A percentile compares a stretch with the other conserved stretches of the same genome.
phyloP scores from a whole-genome alignment of 192 early-diverging fungal genomes.

The Coemansia sp. region DNA sequence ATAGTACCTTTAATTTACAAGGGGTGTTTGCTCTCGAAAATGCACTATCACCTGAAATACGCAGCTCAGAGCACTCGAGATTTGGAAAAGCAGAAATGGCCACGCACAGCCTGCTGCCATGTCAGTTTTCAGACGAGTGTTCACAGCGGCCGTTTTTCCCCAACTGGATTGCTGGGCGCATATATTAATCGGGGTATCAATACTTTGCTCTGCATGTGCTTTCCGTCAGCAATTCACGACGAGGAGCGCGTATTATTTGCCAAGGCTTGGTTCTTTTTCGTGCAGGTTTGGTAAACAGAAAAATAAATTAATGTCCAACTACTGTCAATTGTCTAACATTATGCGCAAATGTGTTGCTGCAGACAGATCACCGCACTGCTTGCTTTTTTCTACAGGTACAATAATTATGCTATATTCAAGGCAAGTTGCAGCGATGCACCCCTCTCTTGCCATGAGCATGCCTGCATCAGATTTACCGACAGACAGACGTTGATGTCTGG shows the following conservation, averaged over 20 bases:
- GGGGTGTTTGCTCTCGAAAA: too few species aligned
- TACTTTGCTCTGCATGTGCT: too few species aligned
- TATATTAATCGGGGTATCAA: too few species aligned
- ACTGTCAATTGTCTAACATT: background rate
- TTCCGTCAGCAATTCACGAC: too few species aligned
- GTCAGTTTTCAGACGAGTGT: too few species aligned
- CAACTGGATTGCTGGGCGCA: too few species aligned
- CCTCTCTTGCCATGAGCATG: background rate
- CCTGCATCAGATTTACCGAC: conserved; percentile 2
- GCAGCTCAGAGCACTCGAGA: too few species aligned
- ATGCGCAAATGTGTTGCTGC: conserved; percentile 1
- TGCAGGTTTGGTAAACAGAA: background rate
- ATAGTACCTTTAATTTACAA: too few species aligned
- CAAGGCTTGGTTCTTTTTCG: background rate
- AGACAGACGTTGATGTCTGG: background rate
- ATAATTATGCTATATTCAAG: background rate
- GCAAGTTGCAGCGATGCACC: background rate
- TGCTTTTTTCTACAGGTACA: background rate
- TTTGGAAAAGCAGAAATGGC: too few species aligned
- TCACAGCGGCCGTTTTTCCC: too few species aligned
- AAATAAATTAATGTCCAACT: conserved; percentile 1
- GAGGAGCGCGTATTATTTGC: background rate
- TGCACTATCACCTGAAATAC: too few species aligned
- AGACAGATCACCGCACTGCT: background rate
- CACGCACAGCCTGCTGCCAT: too few species aligned